Percentiles rank a stretch among this genome's conserved stretches.
phyloP scores from a whole-genome alignment of 805 yeast genomes.

The Wickerhamiella galacta region DNA sequence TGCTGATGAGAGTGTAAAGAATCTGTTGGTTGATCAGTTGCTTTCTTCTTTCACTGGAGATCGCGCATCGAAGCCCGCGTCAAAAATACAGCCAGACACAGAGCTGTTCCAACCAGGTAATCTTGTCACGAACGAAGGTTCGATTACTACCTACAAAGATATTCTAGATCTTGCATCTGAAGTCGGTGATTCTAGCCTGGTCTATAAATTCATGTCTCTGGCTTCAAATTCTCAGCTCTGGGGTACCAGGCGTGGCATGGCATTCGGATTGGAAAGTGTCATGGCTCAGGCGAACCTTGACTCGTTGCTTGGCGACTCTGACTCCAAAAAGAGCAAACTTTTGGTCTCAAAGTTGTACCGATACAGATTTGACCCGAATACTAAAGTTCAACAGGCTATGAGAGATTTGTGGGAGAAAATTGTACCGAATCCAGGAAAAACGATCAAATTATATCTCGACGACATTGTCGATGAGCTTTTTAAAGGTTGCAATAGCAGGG shows the following conservation, averaged over 20 bases:
- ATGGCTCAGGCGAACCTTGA: conserved; percentile 64
- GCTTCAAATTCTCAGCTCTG: conserved; percentile 78
- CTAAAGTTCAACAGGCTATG: conserved; percentile 66
- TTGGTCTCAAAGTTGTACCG: conserved; percentile 72
- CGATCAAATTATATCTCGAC: conserved; percentile 37
- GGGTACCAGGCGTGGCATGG: conserved; percentile 88
- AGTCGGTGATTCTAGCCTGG: conserved; percentile 88
- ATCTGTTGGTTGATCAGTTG: conserved; percentile 53
- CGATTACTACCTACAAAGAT: conserved; percentile 83
- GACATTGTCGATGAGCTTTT: conserved; percentile 49
- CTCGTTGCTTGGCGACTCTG: conserved; percentile 33
- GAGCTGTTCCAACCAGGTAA: conserved; percentile 72
- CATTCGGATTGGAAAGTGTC: conserved; percentile 79
- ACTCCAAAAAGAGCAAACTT: conserved; percentile 36
- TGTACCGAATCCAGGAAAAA: conserved; percentile 39
- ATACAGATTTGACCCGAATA: conserved; percentile 71
- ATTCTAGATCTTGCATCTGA: conserved; percentile 78
- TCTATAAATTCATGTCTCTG: conserved; percentile 83
- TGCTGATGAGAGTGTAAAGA: conserved; percentile 52
- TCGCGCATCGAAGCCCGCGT: conserved; percentile 33
- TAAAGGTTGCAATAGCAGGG: conserved; percentile 55
- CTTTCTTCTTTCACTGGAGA: conserved; percentile 66
- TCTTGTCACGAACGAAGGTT: conserved; percentile 64
- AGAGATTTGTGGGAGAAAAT: conserved; percentile 71
- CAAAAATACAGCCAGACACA: conserved; percentile 62